A percentile compares a stretch with the other conserved stretches of the same genome.
These are phyloP conservation scores for Capronia epimyces DNA, from an alignment of 2,329 filamentous ascomycete species.

Conservation along the genomic window DNA sequence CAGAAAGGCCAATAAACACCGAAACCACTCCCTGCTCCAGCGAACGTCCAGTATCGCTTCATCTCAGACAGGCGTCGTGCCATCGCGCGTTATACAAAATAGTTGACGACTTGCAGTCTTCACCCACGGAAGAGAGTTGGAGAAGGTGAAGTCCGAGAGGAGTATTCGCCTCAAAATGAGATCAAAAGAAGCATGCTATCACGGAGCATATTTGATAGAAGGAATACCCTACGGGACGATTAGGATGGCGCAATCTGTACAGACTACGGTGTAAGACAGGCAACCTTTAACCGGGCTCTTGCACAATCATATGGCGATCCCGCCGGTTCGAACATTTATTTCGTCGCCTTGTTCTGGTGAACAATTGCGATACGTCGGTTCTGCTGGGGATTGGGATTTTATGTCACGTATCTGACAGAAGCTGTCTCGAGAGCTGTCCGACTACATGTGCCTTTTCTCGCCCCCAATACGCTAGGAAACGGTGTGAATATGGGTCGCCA, in stretches of 20 bases:
- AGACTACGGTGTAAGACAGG: neutral
- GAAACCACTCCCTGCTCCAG: neutral
- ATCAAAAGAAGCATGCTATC: no score
- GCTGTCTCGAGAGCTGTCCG: conserved; percentile 1
- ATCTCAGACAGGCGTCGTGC: no score
- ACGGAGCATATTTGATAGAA: neutral
- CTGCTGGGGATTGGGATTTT: neutral
- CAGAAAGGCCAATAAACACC: conserved; percentile 32
- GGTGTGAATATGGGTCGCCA: conserved; percentile 30
- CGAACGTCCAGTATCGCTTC: neutral
- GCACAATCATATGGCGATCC: no score
- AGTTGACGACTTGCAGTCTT: neutral
- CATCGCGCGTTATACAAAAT: neutral
- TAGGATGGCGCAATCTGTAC: neutral
- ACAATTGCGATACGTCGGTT: neutral
- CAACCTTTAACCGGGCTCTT: neutral
- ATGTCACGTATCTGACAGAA: neutral
- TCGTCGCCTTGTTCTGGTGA: no score
- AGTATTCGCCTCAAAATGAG: no score
- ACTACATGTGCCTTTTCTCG: conserved; percentile 17
- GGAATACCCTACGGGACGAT: no score
- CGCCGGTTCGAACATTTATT: no score
- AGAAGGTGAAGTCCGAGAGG: neutral
- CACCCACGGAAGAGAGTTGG: neutral
- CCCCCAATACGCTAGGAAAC: conserved; percentile 20